Percentiles rank a stretch among this genome's conserved stretches.
phyloP scores from a whole-genome alignment of 805 yeast species.

The Metschnikowia similis region DNA sequence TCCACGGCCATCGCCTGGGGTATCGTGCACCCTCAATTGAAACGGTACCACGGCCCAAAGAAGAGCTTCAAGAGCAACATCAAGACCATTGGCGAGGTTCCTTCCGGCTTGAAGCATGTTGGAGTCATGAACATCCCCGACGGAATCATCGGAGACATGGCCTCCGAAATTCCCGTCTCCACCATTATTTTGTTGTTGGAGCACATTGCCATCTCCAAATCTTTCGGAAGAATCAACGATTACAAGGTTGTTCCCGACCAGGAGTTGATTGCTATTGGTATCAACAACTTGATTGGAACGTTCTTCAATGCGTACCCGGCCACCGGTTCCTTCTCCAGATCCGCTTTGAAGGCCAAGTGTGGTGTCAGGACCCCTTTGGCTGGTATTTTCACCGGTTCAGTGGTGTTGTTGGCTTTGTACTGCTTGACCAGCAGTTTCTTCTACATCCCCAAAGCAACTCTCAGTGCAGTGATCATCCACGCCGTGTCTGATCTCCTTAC shows the following conservation, averaged over 20 bases:
- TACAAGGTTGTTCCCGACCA: constrained; percentile 90
- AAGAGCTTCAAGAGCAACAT: constrained; percentile 43
- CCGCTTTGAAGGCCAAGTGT: constrained; percentile 91
- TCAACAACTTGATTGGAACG: constrained; percentile 84
- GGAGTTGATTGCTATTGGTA: constrained; percentile 91
- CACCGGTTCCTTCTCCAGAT: constrained; percentile 92
- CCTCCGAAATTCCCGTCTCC: constrained; percentile 80
- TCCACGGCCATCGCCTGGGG: constrained; percentile 84
- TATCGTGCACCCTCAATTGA: constrained; percentile 48
- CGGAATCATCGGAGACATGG: constrained; percentile 57
- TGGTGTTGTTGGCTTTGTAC: constrained; percentile 83
- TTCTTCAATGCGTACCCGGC: constrained; percentile 93
- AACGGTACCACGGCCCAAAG: constrained; percentile 27
- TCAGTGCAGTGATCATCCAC: constrained; percentile 86
- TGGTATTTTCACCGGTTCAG: constrained; percentile 84
- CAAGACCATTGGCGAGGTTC: constrained; percentile 69
- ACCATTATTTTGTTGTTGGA: constrained; percentile 78
- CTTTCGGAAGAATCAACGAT: constrained; percentile 89
- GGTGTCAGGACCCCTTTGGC: constrained; percentile 94
- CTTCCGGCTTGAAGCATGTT: constrained; percentile 73
- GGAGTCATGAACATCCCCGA: constrained; percentile 67
- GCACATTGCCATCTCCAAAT: constrained; percentile 90
- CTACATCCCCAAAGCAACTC: constrained; percentile 86
- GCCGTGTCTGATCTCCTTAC: constrained; percentile 86
- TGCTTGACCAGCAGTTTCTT: constrained; percentile 78